These are phyloP conservation scores for Vigna mungo DNA, from an alignment of 306 rosid species.

Conservation along the genomic window DNA sequence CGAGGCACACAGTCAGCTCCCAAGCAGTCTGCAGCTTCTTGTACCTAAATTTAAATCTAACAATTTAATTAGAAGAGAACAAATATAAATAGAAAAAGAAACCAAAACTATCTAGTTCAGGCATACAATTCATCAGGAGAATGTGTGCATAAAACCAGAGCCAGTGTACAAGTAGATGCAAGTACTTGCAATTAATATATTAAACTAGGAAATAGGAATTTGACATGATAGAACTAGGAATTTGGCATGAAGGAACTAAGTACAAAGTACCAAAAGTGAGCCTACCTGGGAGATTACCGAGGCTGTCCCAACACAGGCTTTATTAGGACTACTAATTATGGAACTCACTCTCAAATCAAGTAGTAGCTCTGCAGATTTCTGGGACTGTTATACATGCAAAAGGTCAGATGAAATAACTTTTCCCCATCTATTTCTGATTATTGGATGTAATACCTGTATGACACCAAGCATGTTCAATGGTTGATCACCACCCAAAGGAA, in stretches of 20 bases:
- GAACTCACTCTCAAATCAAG: constrained; percentile 80
- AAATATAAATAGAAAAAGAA: constrained; percentile 6
- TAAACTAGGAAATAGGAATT: constrained; percentile 28
- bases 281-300: constrained; percentile 72
- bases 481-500: constrained; percentile 60
- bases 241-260: background rate
- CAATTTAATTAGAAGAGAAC: constrained; percentile 27
- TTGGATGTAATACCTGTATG: constrained; percentile 73
- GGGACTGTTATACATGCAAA: constrained; percentile 72
- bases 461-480: constrained; percentile 83
- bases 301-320: constrained; percentile 81
- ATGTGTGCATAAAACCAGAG: background rate
- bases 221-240: background rate
- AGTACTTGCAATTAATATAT: constrained; percentile 3
- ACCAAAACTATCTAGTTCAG: constrained; percentile 20
- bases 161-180: constrained; percentile 29
- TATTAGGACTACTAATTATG: constrained; percentile 73
- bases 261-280: constrained; percentile 40
- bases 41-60: constrained; percentile 62
- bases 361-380: constrained; percentile 90
- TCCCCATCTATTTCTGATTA: constrained; percentile 19
- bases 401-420: constrained; percentile 52
- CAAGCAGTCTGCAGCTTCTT: constrained; percentile 96
- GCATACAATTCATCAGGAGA: background rate
- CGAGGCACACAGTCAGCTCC: constrained; percentile 93